These are phyloP conservation scores for Teratosphaeria destructans DNA, from an alignment of 2,329 filamentous ascomycete species.

Conservation along the genomic window DNA sequence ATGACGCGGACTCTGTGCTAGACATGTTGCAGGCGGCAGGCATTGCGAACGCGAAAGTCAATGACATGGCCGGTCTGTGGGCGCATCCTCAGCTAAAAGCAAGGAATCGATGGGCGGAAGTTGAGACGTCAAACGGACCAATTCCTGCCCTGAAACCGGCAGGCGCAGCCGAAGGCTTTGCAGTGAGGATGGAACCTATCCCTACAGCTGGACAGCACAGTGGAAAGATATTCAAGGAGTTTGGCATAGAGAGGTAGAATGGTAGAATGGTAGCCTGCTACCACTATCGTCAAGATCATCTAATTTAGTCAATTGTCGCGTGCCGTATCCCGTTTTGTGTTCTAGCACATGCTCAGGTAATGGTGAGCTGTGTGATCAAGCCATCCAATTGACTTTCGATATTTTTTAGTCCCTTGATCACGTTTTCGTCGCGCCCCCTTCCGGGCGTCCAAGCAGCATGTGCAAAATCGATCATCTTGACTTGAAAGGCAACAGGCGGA, in stretches of 20 bases:
- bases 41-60: slow-evolving; percentile 47
- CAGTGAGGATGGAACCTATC: slow-evolving; percentile 35
- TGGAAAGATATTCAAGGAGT: slow-evolving; percentile 34
- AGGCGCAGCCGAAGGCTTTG: slow-evolving; percentile 28
- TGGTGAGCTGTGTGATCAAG: slow-evolving; percentile 10
- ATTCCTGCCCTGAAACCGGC: slow-evolving; percentile 43
- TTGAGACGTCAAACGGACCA: slow-evolving; percentile 37
- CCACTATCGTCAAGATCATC: neutral
- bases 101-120: slow-evolving; percentile 41
- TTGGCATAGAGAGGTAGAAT: slow-evolving; percentile 25
- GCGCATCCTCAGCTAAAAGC: slow-evolving; percentile 43
- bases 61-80: slow-evolving; percentile 47
- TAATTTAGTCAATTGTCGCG: neutral
- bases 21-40: slow-evolving; percentile 36
- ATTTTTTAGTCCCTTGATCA: slow-evolving; percentile 55
- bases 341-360: neutral
- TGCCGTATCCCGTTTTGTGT: neutral
- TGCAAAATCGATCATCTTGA: slow-evolving; percentile 95
- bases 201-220: slow-evolving; percentile 44
- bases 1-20: slow-evolving; percentile 33
- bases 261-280: slow-evolving; percentile 1
- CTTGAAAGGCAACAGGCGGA: slow-evolving; percentile 57
- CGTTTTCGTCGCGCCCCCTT: slow-evolving; percentile 78
- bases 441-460: slow-evolving; percentile 79
- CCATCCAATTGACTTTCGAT: slow-evolving; percentile 23